phyloP scores from a whole-genome alignment of 129 eudicot species.

The Flaveria robusta region DNA sequence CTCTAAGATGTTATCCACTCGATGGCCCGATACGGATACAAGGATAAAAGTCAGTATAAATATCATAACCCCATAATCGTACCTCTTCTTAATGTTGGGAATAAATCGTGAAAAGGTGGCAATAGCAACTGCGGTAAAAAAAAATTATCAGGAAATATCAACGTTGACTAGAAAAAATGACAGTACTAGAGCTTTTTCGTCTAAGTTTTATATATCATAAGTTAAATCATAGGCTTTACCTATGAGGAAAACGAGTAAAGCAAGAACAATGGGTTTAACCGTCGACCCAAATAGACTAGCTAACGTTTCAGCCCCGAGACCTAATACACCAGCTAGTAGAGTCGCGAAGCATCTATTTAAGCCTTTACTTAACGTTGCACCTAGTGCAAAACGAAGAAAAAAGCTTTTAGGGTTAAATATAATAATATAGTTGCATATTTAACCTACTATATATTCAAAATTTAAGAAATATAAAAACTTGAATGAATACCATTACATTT shows the following conservation, averaged over 20 bases:
- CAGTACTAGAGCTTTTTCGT: too few relatives aligned
- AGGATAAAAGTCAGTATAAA: slow-evolving; percentile 75
- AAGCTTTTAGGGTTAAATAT: not conserved
- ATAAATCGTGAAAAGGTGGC: slow-evolving; percentile 70
- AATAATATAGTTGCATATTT: not conserved
- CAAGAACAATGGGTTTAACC: slow-evolving; percentile 63
- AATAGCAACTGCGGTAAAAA: slow-evolving; percentile 45
- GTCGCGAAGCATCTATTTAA: slow-evolving; percentile 79
- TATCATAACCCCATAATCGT: slow-evolving; percentile 80
- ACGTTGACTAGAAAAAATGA: too few relatives aligned
- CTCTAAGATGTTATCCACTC: slow-evolving; percentile 54
- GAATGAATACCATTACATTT: too few relatives aligned
- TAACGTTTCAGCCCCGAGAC: slow-evolving; percentile 61
- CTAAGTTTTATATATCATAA: too few relatives aligned
- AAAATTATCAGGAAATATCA: not conserved
- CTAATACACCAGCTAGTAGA: slow-evolving; percentile 68
- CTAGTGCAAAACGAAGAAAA: slow-evolving; percentile 34
- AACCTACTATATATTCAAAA: not conserved
- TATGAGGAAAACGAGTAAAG: slow-evolving; percentile 50
- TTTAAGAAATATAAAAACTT: not conserved
- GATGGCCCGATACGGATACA: slow-evolving; percentile 65
- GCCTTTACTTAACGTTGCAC: slow-evolving; percentile 73
- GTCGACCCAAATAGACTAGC: slow-evolving; percentile 53
- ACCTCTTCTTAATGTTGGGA: slow-evolving; percentile 65
- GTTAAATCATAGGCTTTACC: slow-evolving; percentile 40